Base-by-base conservation (phyloP, 306 rosid genomes). In the Pyrus betulifolia region DNA sequence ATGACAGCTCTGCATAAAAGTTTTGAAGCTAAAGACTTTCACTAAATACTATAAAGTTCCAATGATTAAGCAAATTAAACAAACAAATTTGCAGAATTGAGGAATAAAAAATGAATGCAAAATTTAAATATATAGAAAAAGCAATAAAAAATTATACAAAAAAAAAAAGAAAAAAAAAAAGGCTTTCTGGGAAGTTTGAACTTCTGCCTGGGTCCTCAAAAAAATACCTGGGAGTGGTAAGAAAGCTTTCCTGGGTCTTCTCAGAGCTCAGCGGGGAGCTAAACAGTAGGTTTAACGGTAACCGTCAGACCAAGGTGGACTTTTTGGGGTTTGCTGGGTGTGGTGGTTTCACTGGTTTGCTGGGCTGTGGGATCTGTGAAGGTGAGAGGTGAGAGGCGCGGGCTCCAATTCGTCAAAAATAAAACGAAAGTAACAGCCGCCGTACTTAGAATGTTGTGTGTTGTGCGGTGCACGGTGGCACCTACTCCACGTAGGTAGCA, bases 361-460 rank as follows among this genome's bases (percentile, higher is more conserved):
- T 28, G 28, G 49, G 11, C 66, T 70, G n/a, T 57, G 74, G 78
- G 81, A 77, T 81, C 75, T 76, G 85, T 33, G 64, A 81, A 77
- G 69, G 17, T 40, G 60, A 52, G 44, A 27, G 49, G 21, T 17
- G 23, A 64, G 69, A 4, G 23, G 22, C 21, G 42, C 5, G 44
- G 44, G 12, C 44, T 17, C 67, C 67, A 64, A 44, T 73, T 42
- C 11, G 68, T 72, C 67, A 58, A 10, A 23, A 72, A 3, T 25
- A 35, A 4, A 17, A 8, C 23, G 8, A 17, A 33, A 52, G 42
- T 10, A 27, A 25, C 68, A 42, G 69, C 42, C 44, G 78, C 61
- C 46, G 70, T 62, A 19, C 58, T 27, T 19, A 7, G 45, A 74
- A 74, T 27, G n/a, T 74, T 18, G 22, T 55, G 57, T 54, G 70